These are phyloP conservation scores for Elsinoe fawcettii DNA, from an alignment of 2,329 filamentous ascomycete genomes.

Conservation along the genomic window DNA sequence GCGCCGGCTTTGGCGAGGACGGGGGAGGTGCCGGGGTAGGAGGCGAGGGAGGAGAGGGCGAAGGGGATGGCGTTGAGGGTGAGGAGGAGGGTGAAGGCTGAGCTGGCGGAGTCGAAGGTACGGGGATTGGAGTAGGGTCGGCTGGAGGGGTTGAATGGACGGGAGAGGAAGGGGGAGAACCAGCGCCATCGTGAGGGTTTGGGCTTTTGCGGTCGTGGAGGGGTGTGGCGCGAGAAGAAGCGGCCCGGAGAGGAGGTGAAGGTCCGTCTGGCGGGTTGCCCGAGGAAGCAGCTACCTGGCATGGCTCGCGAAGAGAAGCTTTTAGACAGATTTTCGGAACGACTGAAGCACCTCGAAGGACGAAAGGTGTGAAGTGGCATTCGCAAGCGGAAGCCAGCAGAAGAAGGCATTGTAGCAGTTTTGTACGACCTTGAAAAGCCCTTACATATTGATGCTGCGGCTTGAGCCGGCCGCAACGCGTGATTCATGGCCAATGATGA, in stretches of 20 bases:
- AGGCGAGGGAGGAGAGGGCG: neutral
- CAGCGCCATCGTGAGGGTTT: neutral
- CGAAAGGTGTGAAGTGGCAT: neutral
- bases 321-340: neutral
- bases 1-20: neutral
- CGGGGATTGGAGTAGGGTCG: neutral
- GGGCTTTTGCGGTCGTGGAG: neutral
- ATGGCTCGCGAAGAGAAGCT: neutral
- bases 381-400: neutral
- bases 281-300: slow-evolving; percentile 1
- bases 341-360: neutral
- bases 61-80: slow-evolving; percentile 9
- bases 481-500: neutral
- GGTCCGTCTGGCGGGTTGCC: neutral
- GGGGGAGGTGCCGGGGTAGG: neutral
- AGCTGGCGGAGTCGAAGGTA: neutral
- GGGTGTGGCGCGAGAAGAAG: neutral
- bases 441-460: neutral
- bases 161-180: neutral
- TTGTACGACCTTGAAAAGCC: neutral
- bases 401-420: neutral
- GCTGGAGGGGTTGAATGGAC: neutral
- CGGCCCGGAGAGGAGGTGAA: neutral
- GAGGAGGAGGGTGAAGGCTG: slow-evolving; percentile 5
- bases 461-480: neutral